phyloP scores from a whole-genome alignment of 768 basidiomycete species.

The Gloeophyllum trabeum region DNA sequence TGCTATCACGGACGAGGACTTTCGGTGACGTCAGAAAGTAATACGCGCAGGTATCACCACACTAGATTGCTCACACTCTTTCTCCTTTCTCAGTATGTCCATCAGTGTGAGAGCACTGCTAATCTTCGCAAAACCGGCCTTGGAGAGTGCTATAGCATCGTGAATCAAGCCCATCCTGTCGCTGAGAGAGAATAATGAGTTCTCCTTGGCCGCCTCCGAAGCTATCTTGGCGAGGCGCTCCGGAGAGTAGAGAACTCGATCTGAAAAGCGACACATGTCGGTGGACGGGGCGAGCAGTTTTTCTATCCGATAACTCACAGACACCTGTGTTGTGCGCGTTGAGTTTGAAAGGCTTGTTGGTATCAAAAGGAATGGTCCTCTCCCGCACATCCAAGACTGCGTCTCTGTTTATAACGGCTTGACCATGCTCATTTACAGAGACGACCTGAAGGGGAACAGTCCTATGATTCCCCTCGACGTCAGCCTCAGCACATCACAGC shows the following conservation, averaged over 20 bases:
- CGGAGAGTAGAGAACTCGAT: constrained; percentile 79
- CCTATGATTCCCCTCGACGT: constrained; percentile 27
- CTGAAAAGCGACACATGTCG: constrained; percentile 21
- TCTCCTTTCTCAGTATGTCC: constrained; percentile 57
- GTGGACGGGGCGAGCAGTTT: neutral
- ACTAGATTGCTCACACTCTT: constrained; percentile 46
- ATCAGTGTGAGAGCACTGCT: constrained; percentile 72
- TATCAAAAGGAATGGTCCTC: constrained; percentile 59
- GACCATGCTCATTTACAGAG: constrained; percentile 48
- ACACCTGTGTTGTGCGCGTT: constrained; percentile 86
- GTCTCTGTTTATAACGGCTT: constrained; percentile 44
- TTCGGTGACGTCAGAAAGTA: constrained; percentile 5
- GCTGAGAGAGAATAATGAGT: constrained; percentile 61
- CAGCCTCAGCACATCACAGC: neutral
- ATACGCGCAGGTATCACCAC: constrained; percentile 1
- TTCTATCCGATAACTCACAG: constrained; percentile 39
- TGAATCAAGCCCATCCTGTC: constrained; percentile 86
- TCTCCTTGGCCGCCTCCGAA: constrained; percentile 56
- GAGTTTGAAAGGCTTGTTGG: constrained; percentile 72
- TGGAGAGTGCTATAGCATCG: constrained; percentile 71
- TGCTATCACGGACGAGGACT: constrained; percentile 79
- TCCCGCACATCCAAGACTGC: constrained; percentile 62
- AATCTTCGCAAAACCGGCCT: constrained; percentile 68
- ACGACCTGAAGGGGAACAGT: constrained; percentile 70
- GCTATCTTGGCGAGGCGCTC: constrained; percentile 74